Base-by-base conservation (phyloP, 768 basidiomycete genomes). In the Boletus sp. region DNA sequence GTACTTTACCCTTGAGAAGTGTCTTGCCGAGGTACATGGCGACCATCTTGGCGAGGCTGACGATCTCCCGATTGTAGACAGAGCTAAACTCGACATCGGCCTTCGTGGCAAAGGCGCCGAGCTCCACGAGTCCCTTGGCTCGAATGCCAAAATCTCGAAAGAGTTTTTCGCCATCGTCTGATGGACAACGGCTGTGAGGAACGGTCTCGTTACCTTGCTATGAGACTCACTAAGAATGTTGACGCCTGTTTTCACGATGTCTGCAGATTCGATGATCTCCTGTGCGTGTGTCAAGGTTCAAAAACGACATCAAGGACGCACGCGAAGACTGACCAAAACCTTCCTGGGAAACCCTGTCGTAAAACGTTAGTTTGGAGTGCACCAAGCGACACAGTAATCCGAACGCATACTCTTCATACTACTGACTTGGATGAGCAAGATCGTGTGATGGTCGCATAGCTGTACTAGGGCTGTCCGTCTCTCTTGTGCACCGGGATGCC, bases 141-240 rank as follows among this genome's bases (percentile, higher is more conserved):
- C 62, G 65, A 50, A 81, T 70, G 32, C 75, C 77, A 52, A 69
- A 81, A 57, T 81, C 80, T 17, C 70, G 67, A 51, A 70, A 75
- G 19, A 81, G 73, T 55, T 82, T 81, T 57, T 71, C 62, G 5
- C 79, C 80, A 29, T 81, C 80, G 30, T 77, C 80, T 80, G 19
- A 37, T 7, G 17, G 25, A 11, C 11, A n/a, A 6, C 1, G 1
- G 29, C 7, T 1, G 34, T 57, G 44, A 54, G 27, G 4, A 29
- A 13, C 14, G 5, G 1, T 52, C 11, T 43, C 25, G 0, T 15
- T 11, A n/a, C 0, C 19, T 15, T 10, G 8, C 3, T 14, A 33
- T 19, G 33, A 62, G 27, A 70, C 77, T 51, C 47, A 80, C 79
- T 74, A 29, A 72, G 65, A 48, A 80, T 81, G 51, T 80, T 80